Base-by-base conservation (phyloP, 306 rosid species). In the Rosa chinensis region DNA sequence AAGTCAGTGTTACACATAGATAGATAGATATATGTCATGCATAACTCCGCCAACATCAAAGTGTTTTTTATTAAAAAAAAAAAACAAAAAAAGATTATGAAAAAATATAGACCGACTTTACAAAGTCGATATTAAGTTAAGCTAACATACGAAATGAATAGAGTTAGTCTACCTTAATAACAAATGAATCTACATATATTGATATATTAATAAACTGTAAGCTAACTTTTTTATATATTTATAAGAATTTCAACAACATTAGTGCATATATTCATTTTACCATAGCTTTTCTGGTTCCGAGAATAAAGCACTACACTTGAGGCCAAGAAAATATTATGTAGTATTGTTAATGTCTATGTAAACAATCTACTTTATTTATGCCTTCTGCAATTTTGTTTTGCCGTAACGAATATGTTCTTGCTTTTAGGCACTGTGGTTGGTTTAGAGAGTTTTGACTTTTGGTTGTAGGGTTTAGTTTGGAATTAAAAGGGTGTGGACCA, bases 401-500 rank as follows among this genome's bases (percentile, higher is more conserved):
- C 48, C 48, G 47, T 40, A 18, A 62, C 23, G 79, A 76, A 63
- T 64, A 76, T 23, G 79, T 76, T 63, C 79, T 49, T 62, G 62
- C 62, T 64, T 63, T 76, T 76, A 11, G 62, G 79, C 21, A 18
- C 18, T 63, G 59, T 32, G 79, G 72, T 76, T 76, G 72, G 79
- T 76, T 63, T 62, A 50, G 72, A 25, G 61, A 23, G 72, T 32
- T 47, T 45, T 76, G 72, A 62, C 79, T 18, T 45, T 62, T 45
- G 59, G 12, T 63, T 62, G 72, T 62, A 17, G 47, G 72, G 70
- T 75, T 62, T 25, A 3, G 58, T 17, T 17, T 32, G 72, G 72
- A 32, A 12, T 32, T 32, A 8, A 76, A 62, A 76, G 32, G 66
- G 45, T 4, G 37, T 62, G 79, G 79, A 62, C 72, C 61, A 76